Conservation (phyloP, 164 flowering plant genomes). For the Chimonanthus praecox region DNA sequence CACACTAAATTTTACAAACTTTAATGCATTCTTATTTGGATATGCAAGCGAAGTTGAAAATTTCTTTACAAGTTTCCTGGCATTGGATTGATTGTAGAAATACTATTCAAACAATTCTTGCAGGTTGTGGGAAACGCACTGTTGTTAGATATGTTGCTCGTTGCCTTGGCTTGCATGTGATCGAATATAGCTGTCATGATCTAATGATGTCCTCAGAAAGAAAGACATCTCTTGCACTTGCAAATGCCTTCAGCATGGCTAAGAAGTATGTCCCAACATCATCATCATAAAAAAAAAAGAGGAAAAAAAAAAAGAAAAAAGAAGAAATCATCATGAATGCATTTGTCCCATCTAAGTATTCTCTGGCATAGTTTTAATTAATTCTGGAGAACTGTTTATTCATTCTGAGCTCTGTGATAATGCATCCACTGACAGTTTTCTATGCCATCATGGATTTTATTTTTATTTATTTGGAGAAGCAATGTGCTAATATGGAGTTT, state of each 20-base stretch:
- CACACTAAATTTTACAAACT: background rate
- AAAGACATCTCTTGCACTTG: constrained; percentile 54
- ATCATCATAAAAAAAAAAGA: no score
- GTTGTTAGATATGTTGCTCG: constrained; percentile 74
- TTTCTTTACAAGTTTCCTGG: background rate
- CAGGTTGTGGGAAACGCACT: constrained; percentile 92
- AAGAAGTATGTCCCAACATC: constrained; percentile 35
- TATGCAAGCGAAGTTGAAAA: background rate
- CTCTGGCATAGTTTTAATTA: background rate
- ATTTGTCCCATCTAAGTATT: background rate
- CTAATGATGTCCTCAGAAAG: constrained; percentile 64
- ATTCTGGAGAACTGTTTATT: background rate
- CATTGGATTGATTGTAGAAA: background rate
- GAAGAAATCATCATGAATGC: no score
- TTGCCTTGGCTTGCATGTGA: constrained; percentile 76
- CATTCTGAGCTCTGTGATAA: background rate
- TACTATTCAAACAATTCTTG: constrained; percentile 16
- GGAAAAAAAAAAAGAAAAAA: no score
- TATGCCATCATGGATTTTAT: background rate
- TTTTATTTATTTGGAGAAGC: no score
- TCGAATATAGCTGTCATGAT: constrained; percentile 76
- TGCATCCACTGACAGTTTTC: background rate
- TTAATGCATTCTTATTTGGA: background rate
- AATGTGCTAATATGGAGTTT: background rate
- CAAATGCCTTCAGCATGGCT: constrained; percentile 70